Conservation (phyloP, 2,329 filamentous ascomycete species). For the Coniella lustricola region DNA sequence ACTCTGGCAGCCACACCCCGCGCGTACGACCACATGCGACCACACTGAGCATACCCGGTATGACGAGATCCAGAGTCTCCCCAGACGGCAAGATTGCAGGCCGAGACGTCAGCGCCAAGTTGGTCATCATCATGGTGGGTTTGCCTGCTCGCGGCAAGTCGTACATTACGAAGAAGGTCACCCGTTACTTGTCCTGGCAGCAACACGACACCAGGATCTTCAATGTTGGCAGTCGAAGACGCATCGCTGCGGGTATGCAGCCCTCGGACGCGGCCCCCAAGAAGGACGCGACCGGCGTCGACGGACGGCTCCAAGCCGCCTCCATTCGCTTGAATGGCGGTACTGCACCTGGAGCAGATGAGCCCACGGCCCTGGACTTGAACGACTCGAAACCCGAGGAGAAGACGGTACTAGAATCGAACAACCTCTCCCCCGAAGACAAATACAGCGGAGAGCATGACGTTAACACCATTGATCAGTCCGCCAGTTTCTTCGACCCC, state of each 20-base stretch:
- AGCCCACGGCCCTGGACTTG: slow-evolving; percentile 34
- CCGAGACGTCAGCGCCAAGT: slow-evolving; percentile 89
- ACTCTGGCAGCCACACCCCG: slow-evolving; percentile 71
- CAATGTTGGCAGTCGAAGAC: slow-evolving; percentile 89
- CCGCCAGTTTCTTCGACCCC: slow-evolving; percentile 89
- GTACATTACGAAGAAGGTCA: slow-evolving; percentile 97
- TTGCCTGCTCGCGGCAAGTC: slow-evolving; percentile 93
- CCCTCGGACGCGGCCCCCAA: slow-evolving; percentile 24
- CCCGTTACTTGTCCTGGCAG: slow-evolving; percentile 92
- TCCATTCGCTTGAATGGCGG: slow-evolving; percentile 51
- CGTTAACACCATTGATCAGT: slow-evolving; percentile 64
- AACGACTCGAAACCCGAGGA: slow-evolving; percentile 18
- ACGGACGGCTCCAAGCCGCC: slow-evolving; percentile 45
- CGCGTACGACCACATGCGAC: slow-evolving; percentile 77
- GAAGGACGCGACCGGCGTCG: slow-evolving; percentile 23
- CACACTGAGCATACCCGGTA: slow-evolving; percentile 90
- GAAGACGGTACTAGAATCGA: slow-evolving; percentile 12
- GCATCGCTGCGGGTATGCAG: slow-evolving; percentile 61
- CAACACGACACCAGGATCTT: slow-evolving; percentile 95
- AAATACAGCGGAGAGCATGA: slow-evolving; percentile 6
- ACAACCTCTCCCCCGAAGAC: slow-evolving; percentile 7
- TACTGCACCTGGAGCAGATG: slow-evolving; percentile 31
- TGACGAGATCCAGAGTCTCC: slow-evolving; percentile 91
- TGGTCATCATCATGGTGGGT: slow-evolving; percentile 98
- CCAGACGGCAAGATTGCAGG: slow-evolving; percentile 92